Base-by-base conservation (phyloP, 805 yeast species). In the Barnettozyma californica region DNA sequence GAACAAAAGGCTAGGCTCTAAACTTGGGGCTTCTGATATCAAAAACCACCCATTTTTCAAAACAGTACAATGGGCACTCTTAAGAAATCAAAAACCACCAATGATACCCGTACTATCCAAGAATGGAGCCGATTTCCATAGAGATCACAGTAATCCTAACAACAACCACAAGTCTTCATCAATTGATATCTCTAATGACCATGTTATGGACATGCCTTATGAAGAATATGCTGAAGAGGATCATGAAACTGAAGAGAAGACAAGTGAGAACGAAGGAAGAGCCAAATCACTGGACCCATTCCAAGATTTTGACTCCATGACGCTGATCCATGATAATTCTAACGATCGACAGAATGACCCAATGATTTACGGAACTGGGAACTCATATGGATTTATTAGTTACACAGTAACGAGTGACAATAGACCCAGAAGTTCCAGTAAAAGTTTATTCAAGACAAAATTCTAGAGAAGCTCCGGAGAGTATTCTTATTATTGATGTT, bases 41-140 rank as follows among this genome's bases (percentile, higher is more conserved):
- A 94, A 94, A 62, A 81, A 78, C 49, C 99, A 95, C 65, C 82
- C 88, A 0, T 95, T 91, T 58, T 94, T 94, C 75, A 92, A 90
- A 62, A 85, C 74, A 57, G 83, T 88, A 1, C 96, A 90, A 64
- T 94, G 99, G 99, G 97, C 99, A 0, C 73, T 94, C 50, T 70
- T 94, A 49, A 77, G 99, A 58, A 87, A 94, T 65, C 94, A 85
- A 63, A 84, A 85, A 50, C 98, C 99, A 1, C 99, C 99, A 14
- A 83, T 94, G 83, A 83, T 94, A 16, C 99, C 99, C 0, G 85
- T 85, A 0, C 74, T 89, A 40, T 73, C 79, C 10, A 72, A 74
- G 43, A 64, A 70, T 54, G 80, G 74, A n/a, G 64, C 74, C 20
- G 84, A 81, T 46, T 77, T 80, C 47, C 67, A 74, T 36, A 68